Evolutionary conservation across 805 yeast genomes (phyloP).

Genomic region (Alloascoidea hylecoeti): DNA sequence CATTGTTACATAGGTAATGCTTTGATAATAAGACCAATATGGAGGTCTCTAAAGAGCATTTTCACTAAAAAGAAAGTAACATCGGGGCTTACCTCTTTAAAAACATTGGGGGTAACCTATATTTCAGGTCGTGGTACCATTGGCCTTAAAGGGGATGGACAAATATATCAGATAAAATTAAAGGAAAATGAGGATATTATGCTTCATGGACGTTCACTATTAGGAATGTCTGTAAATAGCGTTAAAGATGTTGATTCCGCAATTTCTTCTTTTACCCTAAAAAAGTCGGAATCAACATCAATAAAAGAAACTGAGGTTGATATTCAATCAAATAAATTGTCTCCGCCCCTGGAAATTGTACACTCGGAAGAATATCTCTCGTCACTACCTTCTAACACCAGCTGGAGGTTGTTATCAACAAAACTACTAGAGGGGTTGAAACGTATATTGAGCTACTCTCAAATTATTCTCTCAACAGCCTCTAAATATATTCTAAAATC

Average conservation of each 20-base stretch:
- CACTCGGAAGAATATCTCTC: constrained; percentile 1
- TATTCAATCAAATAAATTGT: not conserved
- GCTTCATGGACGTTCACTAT: constrained; percentile 10
- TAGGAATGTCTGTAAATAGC: not conserved
- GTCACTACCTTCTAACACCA: not conserved
- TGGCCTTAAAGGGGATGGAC: constrained; percentile 17
- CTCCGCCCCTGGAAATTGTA: too few relatives aligned
- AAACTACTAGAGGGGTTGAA: not conserved
- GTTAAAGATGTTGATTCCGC: not conserved
- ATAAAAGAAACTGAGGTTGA: not conserved
- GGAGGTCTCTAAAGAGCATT: too few relatives aligned
- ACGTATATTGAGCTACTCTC: too few relatives aligned
- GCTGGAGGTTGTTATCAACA: not conserved
- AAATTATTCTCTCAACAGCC: not conserved
- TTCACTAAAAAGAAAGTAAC: not conserved
- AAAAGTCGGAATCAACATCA: not conserved
- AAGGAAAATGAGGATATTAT: constrained; percentile 12
- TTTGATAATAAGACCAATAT: not conserved
- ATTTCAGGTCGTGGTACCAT: constrained; percentile 14
- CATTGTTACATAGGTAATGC: not conserved
- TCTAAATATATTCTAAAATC: not conserved
- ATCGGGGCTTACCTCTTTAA: not conserved
- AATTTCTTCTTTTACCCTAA: not conserved
- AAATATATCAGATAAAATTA: constrained; percentile 14
- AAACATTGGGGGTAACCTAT: not conserved